Percentiles rank a stretch among this genome's conserved stretches.
phyloP scores from a whole-genome alignment of 768 basidiomycete species.

The Sutorius australiensis region DNA sequence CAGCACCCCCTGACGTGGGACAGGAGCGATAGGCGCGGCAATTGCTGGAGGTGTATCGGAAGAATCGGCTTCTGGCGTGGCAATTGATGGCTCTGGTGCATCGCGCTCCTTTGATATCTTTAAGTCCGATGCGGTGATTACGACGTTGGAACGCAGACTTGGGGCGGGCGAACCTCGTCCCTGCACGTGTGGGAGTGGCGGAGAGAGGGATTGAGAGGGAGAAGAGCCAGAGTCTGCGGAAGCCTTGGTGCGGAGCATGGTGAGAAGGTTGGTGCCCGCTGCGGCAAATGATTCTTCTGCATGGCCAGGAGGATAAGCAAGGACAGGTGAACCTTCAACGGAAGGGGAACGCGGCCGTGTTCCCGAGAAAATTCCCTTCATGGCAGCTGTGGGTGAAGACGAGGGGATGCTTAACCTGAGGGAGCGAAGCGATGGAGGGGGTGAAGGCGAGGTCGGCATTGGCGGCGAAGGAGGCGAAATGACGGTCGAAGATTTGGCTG shows the following conservation, averaged over 20 bases:
- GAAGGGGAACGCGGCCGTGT: constrained; percentile 28
- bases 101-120: constrained; percentile 41
- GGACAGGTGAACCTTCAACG: constrained; percentile 42
- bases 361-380: constrained; percentile 24
- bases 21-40: constrained; percentile 16
- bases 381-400: constrained; percentile 11
- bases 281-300: constrained; percentile 56
- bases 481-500: constrained; percentile 9
- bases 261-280: constrained; percentile 52
- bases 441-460: constrained; percentile 26
- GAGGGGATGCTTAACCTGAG: constrained; percentile 18
- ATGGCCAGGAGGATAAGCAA: constrained; percentile 33
- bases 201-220: constrained; percentile 32
- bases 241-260: constrained; percentile 45
- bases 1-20: constrained; percentile 31
- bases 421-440: constrained; percentile 28
- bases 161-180: constrained; percentile 22
- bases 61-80: constrained; percentile 7
- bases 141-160: constrained; percentile 24
- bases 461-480: constrained; percentile 12
- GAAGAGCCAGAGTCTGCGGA: constrained; percentile 24
- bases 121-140: constrained; percentile 29
- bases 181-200: constrained; percentile 19
- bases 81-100: constrained; percentile 14
- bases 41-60: constrained; percentile 31